These are phyloP conservation scores for Glycyrrhiza uralensis DNA, from an alignment of 306 rosid genomes.

Conservation along the genomic window DNA sequence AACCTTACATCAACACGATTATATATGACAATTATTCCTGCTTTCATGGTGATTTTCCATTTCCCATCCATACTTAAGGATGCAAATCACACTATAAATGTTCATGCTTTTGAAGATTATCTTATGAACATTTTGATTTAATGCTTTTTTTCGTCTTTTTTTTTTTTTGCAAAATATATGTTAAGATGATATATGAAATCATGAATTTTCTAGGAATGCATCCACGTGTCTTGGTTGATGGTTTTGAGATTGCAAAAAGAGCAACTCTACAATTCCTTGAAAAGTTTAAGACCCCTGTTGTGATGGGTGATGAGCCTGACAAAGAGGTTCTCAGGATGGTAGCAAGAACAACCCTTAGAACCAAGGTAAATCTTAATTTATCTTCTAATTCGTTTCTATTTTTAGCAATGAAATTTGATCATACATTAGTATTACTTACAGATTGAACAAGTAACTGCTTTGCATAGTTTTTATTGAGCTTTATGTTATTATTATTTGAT, in stretches of 20 bases:
- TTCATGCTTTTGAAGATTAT: too few relatives aligned
- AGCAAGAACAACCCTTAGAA: slow-evolving; percentile 87
- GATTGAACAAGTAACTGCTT: neutral
- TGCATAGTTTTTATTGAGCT: too few relatives aligned
- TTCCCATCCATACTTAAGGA: too few relatives aligned
- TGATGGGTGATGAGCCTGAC: slow-evolving; percentile 89
- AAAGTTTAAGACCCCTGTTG: slow-evolving; percentile 79
- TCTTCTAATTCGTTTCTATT: neutral
- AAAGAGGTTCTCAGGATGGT: slow-evolving; percentile 89
- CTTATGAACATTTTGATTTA: too few relatives aligned
- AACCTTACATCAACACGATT: too few relatives aligned
- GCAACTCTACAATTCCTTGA: slow-evolving; percentile 92
- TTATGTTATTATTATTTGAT: too few relatives aligned
- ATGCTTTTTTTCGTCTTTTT: too few relatives aligned
- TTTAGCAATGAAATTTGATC: neutral
- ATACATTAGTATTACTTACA: neutral
- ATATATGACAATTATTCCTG: too few relatives aligned
- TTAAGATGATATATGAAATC: too few relatives aligned
- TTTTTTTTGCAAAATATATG: too few relatives aligned
- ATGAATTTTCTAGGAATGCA: slow-evolving; percentile 76
- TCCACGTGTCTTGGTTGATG: slow-evolving; percentile 96
- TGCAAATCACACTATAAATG: too few relatives aligned
- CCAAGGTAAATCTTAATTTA: slow-evolving; percentile 55
- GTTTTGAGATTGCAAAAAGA: slow-evolving; percentile 91
- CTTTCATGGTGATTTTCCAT: too few relatives aligned